Conservation (phyloP, 1,139 yeast species). For the Hemisphaericaspora subhashii region DNA sequence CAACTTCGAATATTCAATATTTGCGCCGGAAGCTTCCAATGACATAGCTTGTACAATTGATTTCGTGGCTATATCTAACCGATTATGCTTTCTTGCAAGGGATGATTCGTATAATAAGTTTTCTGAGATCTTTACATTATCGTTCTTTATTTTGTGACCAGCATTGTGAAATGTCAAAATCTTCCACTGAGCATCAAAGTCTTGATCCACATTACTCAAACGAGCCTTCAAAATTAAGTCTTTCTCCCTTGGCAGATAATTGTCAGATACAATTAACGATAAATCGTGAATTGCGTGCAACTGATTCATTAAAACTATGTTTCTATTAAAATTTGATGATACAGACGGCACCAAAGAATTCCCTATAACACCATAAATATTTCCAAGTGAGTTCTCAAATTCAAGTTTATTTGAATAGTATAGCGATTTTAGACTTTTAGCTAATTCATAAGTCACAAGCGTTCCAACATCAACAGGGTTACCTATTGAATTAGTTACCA, state of each 20-base stretch:
- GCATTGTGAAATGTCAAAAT: constrained; percentile 60
- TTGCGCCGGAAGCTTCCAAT: constrained; percentile 52
- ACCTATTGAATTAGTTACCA: constrained; percentile 35
- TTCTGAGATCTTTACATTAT: constrained; percentile 34
- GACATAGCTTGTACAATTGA: constrained; percentile 69
- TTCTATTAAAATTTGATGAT: constrained; percentile 63
- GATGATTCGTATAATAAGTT: constrained; percentile 63
- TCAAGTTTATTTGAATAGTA: constrained; percentile 26
- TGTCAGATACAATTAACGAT: constrained; percentile 24
- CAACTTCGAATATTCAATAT: constrained; percentile 78
- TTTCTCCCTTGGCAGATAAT: constrained; percentile 16
- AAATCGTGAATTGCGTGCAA: constrained; percentile 76
- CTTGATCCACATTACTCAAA: constrained; percentile 54
- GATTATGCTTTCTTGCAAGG: constrained; percentile 65
- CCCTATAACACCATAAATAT: constrained; percentile 59
- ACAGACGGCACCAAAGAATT: constrained; percentile 58
- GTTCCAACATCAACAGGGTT: constrained; percentile 51
- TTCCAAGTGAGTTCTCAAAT: constrained; percentile 42
- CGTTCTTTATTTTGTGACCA: constrained; percentile 45
- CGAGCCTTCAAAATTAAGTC: constrained; percentile 36
- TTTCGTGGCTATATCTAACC: constrained; percentile 73
- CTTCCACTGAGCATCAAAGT: constrained; percentile 62
- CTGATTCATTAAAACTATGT: constrained; percentile 55
- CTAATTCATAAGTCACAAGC: constrained; percentile 64
- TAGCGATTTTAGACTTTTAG: constrained; percentile 55